A percentile compares a stretch with the other conserved stretches of the same genome.
Conservation (phyloP, 352 stramenopile genomes). For the Pythium angustatum region DNA sequence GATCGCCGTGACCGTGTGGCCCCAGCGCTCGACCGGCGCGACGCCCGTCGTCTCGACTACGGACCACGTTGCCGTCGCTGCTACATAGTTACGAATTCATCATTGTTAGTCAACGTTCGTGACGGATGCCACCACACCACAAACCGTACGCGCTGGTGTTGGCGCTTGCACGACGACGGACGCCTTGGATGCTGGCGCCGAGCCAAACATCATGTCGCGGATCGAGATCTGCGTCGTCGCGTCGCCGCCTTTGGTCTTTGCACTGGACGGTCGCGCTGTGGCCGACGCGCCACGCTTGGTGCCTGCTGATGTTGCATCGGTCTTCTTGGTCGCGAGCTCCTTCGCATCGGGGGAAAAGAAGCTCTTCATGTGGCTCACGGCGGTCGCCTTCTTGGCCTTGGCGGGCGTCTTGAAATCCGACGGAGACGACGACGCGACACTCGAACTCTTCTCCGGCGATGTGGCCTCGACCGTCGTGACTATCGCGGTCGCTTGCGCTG, state of each 20-base stretch:
- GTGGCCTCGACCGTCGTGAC: slow-evolving; percentile 22
- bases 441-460: slow-evolving; percentile 40
- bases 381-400: slow-evolving; percentile 31
- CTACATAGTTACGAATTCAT: slow-evolving; percentile 12
- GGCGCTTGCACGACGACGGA: background rate
- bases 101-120: background rate
- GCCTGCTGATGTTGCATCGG: slow-evolving; percentile 28
- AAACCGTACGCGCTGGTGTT: slow-evolving; percentile 9
- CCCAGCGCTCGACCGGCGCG: slow-evolving; percentile 76
- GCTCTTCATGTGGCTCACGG: slow-evolving; percentile 35
- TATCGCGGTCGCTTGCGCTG: slow-evolving; percentile 22
- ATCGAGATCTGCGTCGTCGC: slow-evolving; percentile 27
- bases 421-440: slow-evolving; percentile 17
- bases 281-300: slow-evolving; percentile 34
- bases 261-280: slow-evolving; percentile 16
- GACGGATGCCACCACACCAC: background rate
- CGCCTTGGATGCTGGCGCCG: slow-evolving; percentile 16
- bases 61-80: slow-evolving; percentile 40
- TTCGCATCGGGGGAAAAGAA: slow-evolving; percentile 55
- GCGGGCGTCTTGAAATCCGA: slow-evolving; percentile 37
- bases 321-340: slow-evolving; percentile 42
- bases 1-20: slow-evolving; percentile 89
- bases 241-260: slow-evolving; percentile 32
- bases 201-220: slow-evolving; percentile 33
- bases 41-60: slow-evolving; percentile 39